Base-by-base conservation (phyloP, 306 rosid genomes). In the Vigna unguiculata region DNA sequence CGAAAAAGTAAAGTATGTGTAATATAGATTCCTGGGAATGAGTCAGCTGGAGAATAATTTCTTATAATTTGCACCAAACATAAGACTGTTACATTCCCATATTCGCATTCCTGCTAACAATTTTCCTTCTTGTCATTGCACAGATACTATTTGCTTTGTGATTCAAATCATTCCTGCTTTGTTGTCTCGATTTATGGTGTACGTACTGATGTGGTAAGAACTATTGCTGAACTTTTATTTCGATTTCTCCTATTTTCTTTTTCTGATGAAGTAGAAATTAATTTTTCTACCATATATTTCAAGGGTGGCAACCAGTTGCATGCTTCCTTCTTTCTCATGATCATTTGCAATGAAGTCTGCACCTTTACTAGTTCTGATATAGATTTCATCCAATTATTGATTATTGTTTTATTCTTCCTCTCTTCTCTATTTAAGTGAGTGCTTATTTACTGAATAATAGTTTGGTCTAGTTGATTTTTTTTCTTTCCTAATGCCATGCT, bases 71-170 rank as follows among this genome's bases (percentile, higher is more conserved):
- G 43, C 3, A 38, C 11, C 10, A 8, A 8, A 38, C 10, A 8
- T 38, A 9, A 38, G 43, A 38, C 7, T 38, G 43, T 38, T 38
- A 38, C 43, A 38, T 38, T 38, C 11, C 43, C 11, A 2, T 38
- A 38, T 3, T 38, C 43, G 2, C 43, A 38, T 38, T 32, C 43
- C 11, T 38, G 43, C 43, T 8, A 38, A 8, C 2, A 38, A 8
- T 38, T 38, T 38, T 38, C 61, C 10, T 76, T 54, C 45, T 70
- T 52, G 20, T 74, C 59, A 38, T 70, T 70, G 65, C 83, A 88
- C 97, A 94, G 98, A 86, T 92, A 89, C 83, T 94, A 88, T 77
- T 78, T 92, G 86, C 86, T 90, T 65, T 89, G 95, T 60, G 96
- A 92, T 89, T 79, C 93, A 77, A 86, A 90, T 73, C 88, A 85